Evolutionary conservation across 1,284 basidiomycete genomes (phyloP).

Genomic region (Apiotrichum akiyoshidainum): DNA sequence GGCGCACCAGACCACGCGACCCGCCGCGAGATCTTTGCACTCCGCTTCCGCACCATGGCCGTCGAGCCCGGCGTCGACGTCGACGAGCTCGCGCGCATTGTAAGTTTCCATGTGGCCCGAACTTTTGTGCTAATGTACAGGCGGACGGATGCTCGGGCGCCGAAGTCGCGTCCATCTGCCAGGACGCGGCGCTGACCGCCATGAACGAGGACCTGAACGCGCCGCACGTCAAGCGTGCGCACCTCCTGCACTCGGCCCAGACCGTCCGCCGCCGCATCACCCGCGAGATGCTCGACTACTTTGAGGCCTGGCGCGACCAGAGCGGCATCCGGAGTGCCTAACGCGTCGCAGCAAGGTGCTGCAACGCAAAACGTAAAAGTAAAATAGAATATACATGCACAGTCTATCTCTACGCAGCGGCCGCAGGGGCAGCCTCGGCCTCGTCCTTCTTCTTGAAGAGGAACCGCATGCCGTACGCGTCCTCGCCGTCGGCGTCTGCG

Average conservation of each 20-base stretch:
- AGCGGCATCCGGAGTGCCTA: constrained; percentile 47
- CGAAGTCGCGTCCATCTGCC: constrained; percentile 86
- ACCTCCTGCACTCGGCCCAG: constrained; percentile 73
- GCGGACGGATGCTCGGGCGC: constrained; percentile 94
- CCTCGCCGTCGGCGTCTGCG: constrained; percentile 85
- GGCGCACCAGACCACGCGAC: constrained; percentile 80
- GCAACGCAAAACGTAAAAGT: neutral
- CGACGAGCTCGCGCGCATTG: constrained; percentile 67
- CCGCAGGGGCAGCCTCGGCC: neutral
- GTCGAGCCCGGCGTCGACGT: constrained; percentile 69
- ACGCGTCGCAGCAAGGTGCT: neutral
- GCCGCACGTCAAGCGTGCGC: constrained; percentile 65
- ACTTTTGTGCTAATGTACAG: constrained; percentile 51
- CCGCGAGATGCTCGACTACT: constrained; percentile 68
- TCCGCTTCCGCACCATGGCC: constrained; percentile 75
- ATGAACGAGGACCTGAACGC: constrained; percentile 83
- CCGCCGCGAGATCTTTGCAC: constrained; percentile 77
- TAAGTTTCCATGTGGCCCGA: constrained; percentile 47
- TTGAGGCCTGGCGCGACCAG: constrained; percentile 60
- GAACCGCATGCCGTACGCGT: constrained; percentile 83
- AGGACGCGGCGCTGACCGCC: constrained; percentile 88
- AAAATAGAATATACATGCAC: constrained; percentile 19
- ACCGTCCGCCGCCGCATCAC: constrained; percentile 80
- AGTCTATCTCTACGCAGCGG: constrained; percentile 1
- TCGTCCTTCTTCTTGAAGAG: constrained; percentile 34